A percentile compares a stretch with the other conserved stretches of the same genome.
These are phyloP conservation scores for Tetrapisispora phaffii DNA, from an alignment of 805 yeast species.

Conservation along the genomic window DNA sequence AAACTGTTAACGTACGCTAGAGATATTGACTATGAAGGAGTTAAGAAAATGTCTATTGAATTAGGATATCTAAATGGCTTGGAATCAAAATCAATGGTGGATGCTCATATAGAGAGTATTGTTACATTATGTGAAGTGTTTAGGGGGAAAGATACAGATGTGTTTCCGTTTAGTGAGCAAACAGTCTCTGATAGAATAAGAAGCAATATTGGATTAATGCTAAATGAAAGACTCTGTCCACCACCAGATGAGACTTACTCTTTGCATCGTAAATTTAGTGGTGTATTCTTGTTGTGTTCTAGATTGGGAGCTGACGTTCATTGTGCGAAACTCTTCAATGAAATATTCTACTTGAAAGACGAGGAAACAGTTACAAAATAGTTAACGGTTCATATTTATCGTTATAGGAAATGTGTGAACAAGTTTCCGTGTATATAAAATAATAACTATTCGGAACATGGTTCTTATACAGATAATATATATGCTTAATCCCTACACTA, in stretches of 20 bases:
- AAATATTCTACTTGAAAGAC: constrained; percentile 49
- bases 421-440: no score
- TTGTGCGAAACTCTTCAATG: constrained; percentile 63
- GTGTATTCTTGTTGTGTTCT: constrained; percentile 85
- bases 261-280: constrained; percentile 90
- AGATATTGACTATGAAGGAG: constrained; percentile 50
- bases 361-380: neutral
- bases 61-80: constrained; percentile 88
- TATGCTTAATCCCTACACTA: no score
- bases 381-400: neutral
- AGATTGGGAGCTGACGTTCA: constrained; percentile 75
- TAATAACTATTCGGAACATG: no score
- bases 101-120: constrained; percentile 87
- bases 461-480: no score
- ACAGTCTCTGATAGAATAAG: constrained; percentile 92
- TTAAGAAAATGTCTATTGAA: constrained; percentile 53
- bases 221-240: constrained; percentile 83
- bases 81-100: constrained; percentile 78
- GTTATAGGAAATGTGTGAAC: neutral
- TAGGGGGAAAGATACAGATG: constrained; percentile 34
- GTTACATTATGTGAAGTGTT: constrained; percentile 91
- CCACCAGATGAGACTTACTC: constrained; percentile 98
- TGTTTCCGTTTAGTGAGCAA: constrained; percentile 70
- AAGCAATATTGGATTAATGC: constrained; percentile 78
- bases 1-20: constrained; percentile 68